phyloP scores from a whole-genome alignment of 202 grass and related monocot species.

The Elaeis oleifera region DNA sequence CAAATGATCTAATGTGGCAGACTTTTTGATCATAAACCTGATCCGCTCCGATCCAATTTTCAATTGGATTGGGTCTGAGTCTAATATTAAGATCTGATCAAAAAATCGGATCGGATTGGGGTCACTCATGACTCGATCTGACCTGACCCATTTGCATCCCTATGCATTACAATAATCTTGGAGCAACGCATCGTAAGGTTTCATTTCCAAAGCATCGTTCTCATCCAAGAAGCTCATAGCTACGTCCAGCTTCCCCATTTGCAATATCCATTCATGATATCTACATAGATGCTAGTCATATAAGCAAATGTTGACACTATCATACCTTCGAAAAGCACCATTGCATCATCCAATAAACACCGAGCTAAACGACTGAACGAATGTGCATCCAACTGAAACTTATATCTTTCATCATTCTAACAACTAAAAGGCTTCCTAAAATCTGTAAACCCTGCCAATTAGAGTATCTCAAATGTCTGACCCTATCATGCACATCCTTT shows the following conservation, averaged over 20 bases:
- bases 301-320: conserved; percentile 24
- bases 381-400: conserved; percentile 20
- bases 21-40: too few species aligned
- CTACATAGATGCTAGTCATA: conserved; percentile 17
- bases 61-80: too few species aligned
- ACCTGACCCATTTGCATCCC: too few species aligned
- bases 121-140: too few species aligned
- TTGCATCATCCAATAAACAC: conserved; percentile 35
- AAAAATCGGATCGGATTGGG: too few species aligned
- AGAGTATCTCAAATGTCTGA: conserved; percentile 37
- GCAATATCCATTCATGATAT: conserved; percentile 39
- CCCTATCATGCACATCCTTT: conserved; percentile 37
- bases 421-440: conserved; percentile 1
- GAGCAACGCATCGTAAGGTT: conserved; percentile 47
- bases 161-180: conserved; percentile 29
- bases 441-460: conserved; percentile 39
- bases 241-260: conserved; percentile 25
- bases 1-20: too few species aligned
- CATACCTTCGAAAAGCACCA: conserved; percentile 31
- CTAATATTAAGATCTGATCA: too few species aligned
- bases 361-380: conserved; percentile 25
- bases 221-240: too few species aligned
- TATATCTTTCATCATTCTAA: conserved; percentile 31
- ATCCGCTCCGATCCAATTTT: too few species aligned
- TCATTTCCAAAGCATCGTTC: conserved; percentile 27